A percentile compares a stretch with the other conserved stretches of the same genome.
phyloP scores from a whole-genome alignment of 2,329 filamentous ascomycete species.

The Epichloe uncinata region DNA sequence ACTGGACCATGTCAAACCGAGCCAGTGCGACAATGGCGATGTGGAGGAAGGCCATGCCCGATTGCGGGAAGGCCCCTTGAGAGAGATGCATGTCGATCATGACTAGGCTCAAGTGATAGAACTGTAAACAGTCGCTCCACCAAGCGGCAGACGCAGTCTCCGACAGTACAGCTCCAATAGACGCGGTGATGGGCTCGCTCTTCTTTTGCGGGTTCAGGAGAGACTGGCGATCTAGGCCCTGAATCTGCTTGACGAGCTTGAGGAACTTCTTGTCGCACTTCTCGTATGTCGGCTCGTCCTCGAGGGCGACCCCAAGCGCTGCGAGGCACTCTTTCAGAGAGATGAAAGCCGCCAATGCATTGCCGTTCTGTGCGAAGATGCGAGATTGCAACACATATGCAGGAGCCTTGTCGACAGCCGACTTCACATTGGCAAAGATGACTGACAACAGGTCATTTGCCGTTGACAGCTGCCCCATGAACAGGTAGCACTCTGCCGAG shows the following conservation, averaged over 20 bases:
- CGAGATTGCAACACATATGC: conserved; percentile 75
- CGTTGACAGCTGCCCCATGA: conserved; percentile 56
- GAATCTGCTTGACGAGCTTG: conserved; percentile 44
- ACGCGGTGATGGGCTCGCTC: conserved; percentile 41
- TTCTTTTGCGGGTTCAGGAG: conserved; percentile 30
- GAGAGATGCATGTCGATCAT: conserved; percentile 54
- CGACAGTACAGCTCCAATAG: conserved; percentile 55
- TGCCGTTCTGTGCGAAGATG: conserved; percentile 61
- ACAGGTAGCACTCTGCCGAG: conserved; percentile 71
- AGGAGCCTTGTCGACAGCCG: conserved; percentile 66
- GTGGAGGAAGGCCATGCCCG: conserved; percentile 54
- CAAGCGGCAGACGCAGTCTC: conserved; percentile 59
- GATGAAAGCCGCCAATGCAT: conserved; percentile 54
- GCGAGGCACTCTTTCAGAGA: conserved; percentile 58
- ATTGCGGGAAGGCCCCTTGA: conserved; percentile 54
- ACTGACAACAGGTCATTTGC: conserved; percentile 55
- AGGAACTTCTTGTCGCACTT: conserved; percentile 67
- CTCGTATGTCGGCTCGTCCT: conserved; percentile 55
- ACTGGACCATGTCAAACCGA: conserved; percentile 57
- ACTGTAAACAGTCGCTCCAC: conserved; percentile 60
- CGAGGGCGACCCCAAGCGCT: conserved; percentile 54
- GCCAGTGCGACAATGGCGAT: conserved; percentile 53
- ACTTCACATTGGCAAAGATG: conserved; percentile 57
- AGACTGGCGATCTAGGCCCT: conserved; percentile 37
- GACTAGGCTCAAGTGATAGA: conserved; percentile 55